Base-by-base conservation (phyloP, 257 asterid genomes). In the Nicotiana benthamiana region DNA sequence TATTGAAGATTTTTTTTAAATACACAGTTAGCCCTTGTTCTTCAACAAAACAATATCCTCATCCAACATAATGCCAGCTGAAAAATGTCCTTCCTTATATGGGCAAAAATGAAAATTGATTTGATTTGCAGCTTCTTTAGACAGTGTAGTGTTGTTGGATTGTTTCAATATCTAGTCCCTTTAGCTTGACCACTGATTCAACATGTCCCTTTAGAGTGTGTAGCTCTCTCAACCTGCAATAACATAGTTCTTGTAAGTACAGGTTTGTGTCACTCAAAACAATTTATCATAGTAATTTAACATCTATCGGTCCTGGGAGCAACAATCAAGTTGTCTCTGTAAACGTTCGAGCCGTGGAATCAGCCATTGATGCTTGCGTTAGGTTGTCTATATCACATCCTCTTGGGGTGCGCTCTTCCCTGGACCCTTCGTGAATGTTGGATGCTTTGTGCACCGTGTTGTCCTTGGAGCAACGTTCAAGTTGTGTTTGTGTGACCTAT, bases 191-290 rank as follows among this genome's bases (percentile, higher is more conserved):
- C 48, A 90, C 93, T 9, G 95, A 92, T 52, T 92, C 97, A 11
- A 90, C 97, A 59, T 92, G 97, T 79, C 97, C 95, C 92, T 92
- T 92, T 3, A 89, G 92, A 22, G 96, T 93, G 90, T 92, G 92
- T 46, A 92, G 91, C 84, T 93, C 98, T 84, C 94, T 89, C 83
- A 93, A 51, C 90, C 94, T 91, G 90, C 83, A 80, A 48, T 40
- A 63, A 59, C 24, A 59, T 26, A 32, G 81, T 63, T 77, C 85
- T 75, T 66, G 80, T 85, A 8, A 80, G 84, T 79, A 79, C 57
- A 78, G 5, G 4, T 24, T 30, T 12, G 9, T 18, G 13, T 6
- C 26, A 48, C 27, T 4, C 27, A 12, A 54, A 82, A 18, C 20
- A 9, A 22, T 28, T 34, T 36, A 32, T 27, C 22, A 48, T 18